Percentiles rank a stretch among this genome's conserved stretches.
Evolutionary conservation across 495 filamentous ascomycete species (phyloP).

Genomic region (Aspergillus homomorphus): DNA sequence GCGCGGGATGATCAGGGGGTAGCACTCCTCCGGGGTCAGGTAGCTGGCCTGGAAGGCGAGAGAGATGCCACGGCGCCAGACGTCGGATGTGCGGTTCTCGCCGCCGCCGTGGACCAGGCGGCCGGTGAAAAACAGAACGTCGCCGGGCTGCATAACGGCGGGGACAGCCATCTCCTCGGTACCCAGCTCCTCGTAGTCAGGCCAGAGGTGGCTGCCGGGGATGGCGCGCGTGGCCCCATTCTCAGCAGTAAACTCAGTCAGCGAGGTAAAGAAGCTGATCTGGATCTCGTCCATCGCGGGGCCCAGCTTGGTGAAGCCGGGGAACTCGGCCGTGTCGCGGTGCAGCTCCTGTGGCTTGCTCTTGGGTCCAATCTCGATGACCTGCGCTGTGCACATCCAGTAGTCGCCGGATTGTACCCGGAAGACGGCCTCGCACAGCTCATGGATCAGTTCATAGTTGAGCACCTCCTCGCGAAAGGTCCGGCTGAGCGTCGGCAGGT

Average conservation of each 20-base stretch:
- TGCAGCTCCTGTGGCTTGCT: conserved; percentile 16
- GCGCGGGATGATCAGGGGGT: background rate
- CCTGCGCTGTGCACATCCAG: conserved; percentile 14
- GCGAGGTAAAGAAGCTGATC: conserved; percentile 27
- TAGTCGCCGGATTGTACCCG: conserved; percentile 6
- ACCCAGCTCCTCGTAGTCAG: background rate
- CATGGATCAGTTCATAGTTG: background rate
- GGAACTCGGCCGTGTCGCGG: conserved; percentile 14
- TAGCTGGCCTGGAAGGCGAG: background rate
- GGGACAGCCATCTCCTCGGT: background rate
- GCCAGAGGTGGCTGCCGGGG: conserved; percentile 40
- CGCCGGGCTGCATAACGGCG: background rate
- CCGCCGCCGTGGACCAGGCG: background rate
- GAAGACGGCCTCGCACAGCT: background rate
- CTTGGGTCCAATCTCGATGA: conserved; percentile 16
- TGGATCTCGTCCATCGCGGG: conserved; percentile 8
- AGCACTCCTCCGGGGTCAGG: background rate
- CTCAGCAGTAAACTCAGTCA: conserved; percentile 27
- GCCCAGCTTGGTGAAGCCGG: conserved; percentile 9
- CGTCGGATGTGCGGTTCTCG: background rate
- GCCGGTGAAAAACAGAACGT: background rate
- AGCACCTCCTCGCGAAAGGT: background rate
- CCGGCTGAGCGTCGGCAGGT: background rate
- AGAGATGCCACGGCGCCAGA: background rate
- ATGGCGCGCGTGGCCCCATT: conserved; percentile 43